Conservation (phyloP, 179 eudicot species). For the Nepenthes alata region DNA sequence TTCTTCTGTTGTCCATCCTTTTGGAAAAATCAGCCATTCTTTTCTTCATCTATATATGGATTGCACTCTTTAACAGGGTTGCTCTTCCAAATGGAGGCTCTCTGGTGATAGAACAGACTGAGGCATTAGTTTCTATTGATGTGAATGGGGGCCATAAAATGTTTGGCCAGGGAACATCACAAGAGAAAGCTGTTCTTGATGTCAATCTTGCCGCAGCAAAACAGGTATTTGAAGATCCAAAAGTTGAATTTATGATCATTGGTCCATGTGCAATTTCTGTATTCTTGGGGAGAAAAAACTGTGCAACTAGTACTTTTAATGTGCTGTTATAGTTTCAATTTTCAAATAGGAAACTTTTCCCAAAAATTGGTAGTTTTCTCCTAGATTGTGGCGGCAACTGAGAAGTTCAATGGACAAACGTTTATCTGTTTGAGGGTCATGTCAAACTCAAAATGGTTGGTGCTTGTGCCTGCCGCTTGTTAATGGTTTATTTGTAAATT, state of each 20-base stretch:
- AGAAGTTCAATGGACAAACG: no score
- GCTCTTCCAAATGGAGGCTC: conserved; percentile 81
- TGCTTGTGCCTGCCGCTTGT: no score
- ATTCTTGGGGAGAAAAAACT: conserved; percentile 1
- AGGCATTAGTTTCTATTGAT: conserved; percentile 89
- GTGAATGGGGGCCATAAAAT: conserved; percentile 92
- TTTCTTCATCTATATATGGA: no score
- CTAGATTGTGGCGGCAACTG: no score
- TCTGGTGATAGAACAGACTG: conserved; percentile 92
- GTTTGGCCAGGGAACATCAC: conserved; percentile 86
- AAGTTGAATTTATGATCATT: neutral
- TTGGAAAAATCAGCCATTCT: no score
- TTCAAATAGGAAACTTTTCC: no score
- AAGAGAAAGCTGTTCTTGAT: conserved; percentile 78
- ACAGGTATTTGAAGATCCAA: conserved; percentile 38
- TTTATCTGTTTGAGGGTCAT: no score
- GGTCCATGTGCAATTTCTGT: conserved; percentile 1
- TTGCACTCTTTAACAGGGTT: conserved; percentile 40
- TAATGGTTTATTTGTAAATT: no score
- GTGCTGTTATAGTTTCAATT: neutral
- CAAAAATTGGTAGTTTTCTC: no score
- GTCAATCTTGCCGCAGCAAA: conserved; percentile 95
- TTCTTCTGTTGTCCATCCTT: no score
- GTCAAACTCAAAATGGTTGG: no score
- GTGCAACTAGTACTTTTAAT: no score